A percentile compares a stretch with the other conserved stretches of the same genome.
These are phyloP conservation scores for Veloporphyrellus conicus DNA, from an alignment of 1,284 basidiomycete genomes.

Conservation along the genomic window DNA sequence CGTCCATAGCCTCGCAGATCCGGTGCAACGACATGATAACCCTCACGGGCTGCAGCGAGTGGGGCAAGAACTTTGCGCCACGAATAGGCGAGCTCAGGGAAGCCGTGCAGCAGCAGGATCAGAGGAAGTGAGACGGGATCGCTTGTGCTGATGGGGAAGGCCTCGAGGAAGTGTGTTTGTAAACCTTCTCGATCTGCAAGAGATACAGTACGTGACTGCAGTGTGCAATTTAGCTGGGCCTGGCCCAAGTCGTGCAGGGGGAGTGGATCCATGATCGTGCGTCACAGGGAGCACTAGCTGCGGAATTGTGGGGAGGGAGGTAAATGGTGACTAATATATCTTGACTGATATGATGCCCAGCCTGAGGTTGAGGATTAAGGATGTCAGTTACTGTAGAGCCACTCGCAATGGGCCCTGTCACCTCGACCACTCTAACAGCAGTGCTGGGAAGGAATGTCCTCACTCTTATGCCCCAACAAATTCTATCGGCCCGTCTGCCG, in stretches of 20 bases:
- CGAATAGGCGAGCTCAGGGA: constrained; percentile 62
- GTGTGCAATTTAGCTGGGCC: constrained; percentile 7
- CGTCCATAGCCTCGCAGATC: constrained; percentile 51
- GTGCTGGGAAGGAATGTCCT: too few species aligned
- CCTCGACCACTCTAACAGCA: too few species aligned
- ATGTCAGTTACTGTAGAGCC: too few species aligned
- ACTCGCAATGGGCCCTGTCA: too few species aligned
- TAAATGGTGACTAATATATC: too few species aligned
- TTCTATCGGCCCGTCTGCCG: too few species aligned
- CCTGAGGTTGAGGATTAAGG: too few species aligned
- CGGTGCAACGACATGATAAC: constrained; percentile 52
- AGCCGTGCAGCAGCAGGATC: constrained; percentile 59
- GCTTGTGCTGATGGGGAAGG: constrained; percentile 31
- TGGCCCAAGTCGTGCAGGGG: constrained; percentile 5
- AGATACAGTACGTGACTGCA: constrained; percentile 19
- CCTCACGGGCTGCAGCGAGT: constrained; percentile 38
- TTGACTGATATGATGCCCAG: too few species aligned
- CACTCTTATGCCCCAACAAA: too few species aligned
- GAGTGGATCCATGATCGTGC: constrained; percentile 16
- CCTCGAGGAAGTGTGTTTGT: constrained; percentile 51
- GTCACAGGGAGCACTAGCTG: background rate
- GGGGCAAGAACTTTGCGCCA: constrained; percentile 57
- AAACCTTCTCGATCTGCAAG: constrained; percentile 39
- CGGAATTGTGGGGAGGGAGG: too few species aligned
- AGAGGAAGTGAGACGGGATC: constrained; percentile 37